Base-by-base conservation (phyloP, 2,329 filamentous ascomycete species). In the Penicillium sclerotigenum region DNA sequence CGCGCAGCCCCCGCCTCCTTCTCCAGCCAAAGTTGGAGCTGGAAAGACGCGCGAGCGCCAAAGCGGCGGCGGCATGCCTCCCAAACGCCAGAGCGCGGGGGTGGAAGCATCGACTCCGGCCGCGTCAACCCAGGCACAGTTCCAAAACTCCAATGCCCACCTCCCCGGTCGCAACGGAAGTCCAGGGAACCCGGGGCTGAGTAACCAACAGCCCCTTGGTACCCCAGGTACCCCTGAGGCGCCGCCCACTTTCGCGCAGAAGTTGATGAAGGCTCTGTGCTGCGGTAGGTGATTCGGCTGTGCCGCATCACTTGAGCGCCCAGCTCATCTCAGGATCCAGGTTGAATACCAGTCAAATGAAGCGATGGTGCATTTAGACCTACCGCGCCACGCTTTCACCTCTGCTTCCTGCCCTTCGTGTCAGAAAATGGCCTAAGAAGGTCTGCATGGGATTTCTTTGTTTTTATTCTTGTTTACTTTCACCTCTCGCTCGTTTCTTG, bases 61-160 rank as follows among this genome's bases (percentile, higher is more conserved):
- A 89, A 92, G 84, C 85, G 88, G 83, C 80, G 88, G 84, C 80
- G 87, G 83, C 71, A 83, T 87, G 74, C 83, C 83, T 75, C 82
- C 84, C 71, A 89, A 92, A 81, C 86, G 91, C 79, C 85, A 84
- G 77, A 91, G 87, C 82, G 75, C 71, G 63, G 74, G 72, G 47
- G 60, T 76, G 74, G 90, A 95, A 74, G 85, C 88, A 74, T 85
- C 86, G 70, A 93, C 92, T 63, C 90, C 91, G 66, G 88, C 92
- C 71, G 90, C 89, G 68, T 96, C 91, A 71, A 97, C 91, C 62
- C 90, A 95, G 76, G 93, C 93, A 65, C 93, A 97, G 73, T 97
- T 96, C 82, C 91, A 96, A 80, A 93, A 91, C 82, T 96, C 91
- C 79, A 90, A 89, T 71, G 90, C 91, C 74, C 94, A 96, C 75